Evolutionary conservation across 495 filamentous ascomycete species (phyloP).

Genomic region (Saxophila tyrrhenica): DNA sequence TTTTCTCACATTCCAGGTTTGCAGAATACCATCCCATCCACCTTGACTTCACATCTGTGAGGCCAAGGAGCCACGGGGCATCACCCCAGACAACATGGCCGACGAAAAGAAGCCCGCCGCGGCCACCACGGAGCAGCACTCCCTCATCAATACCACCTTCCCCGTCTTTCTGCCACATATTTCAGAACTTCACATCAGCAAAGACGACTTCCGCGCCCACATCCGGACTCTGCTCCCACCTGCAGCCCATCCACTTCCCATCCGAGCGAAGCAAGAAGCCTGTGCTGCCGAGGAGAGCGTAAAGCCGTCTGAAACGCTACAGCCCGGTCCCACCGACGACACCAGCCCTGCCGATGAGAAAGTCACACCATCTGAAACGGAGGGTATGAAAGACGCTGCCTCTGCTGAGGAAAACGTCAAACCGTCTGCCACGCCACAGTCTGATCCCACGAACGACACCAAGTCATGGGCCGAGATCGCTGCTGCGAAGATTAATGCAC

Average conservation of each 20-base stretch:
- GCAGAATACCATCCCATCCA: too few species aligned
- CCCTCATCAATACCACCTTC: conserved; percentile 28
- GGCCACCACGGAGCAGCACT: conserved; percentile 11
- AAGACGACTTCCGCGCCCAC: conserved; percentile 24
- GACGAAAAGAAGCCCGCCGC: neutral
- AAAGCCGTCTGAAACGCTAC: neutral
- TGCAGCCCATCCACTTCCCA: neutral
- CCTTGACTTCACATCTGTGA: too few species aligned
- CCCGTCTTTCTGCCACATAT: conserved; percentile 31
- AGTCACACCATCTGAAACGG: neutral
- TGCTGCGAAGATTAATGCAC: neutral
- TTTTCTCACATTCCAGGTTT: too few species aligned
- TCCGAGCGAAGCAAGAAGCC: conserved; percentile 3
- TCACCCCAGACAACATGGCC: neutral
- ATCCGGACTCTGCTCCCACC: conserved; percentile 15
- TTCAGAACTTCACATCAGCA: conserved; percentile 24
- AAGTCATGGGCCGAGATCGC: neutral
- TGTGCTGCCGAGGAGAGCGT: too few species aligned
- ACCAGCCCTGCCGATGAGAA: too few species aligned
- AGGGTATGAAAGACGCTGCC: neutral
- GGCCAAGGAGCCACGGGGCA: too few species aligned
- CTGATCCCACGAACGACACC: neutral
- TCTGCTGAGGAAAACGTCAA: neutral
- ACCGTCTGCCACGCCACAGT: too few species aligned
- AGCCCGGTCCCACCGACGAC: neutral